Conservation (phyloP, 2,329 filamentous ascomycete genomes). For the Calonectria montana region DNA sequence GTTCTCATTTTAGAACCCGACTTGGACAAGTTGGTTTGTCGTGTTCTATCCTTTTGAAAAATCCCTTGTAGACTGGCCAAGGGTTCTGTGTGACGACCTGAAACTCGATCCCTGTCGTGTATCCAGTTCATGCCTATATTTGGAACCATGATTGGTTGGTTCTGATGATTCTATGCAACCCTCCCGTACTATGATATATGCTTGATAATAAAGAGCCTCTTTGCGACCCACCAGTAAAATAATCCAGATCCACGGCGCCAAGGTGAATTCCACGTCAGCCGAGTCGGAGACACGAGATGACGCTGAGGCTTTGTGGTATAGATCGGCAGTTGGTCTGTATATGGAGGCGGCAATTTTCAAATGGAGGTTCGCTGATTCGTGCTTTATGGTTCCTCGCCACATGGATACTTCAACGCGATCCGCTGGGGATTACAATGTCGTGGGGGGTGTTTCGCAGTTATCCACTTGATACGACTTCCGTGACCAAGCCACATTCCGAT, state of each 20-base stretch:
- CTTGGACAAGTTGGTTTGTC: not conserved
- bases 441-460: not conserved
- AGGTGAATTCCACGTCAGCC: not conserved
- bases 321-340: not conserved
- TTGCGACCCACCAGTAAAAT: not conserved
- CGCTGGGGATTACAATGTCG: not conserved
- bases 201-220: not conserved
- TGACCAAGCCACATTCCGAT: not conserved
- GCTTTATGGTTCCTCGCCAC: not conserved
- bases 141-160: not conserved
- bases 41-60: not conserved
- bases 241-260: not conserved
- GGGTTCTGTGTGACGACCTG: not conserved
- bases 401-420: not conserved
- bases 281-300: not conserved
- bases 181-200: not conserved
- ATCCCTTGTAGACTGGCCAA: not conserved
- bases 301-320: not conserved
- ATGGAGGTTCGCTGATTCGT: not conserved
- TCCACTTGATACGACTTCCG: not conserved
- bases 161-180: not conserved
- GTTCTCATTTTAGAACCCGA: not conserved
- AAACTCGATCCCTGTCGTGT: not conserved
- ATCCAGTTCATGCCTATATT: not conserved
- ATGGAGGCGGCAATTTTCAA: not conserved